phyloP scores from a whole-genome alignment of 257 asterid genomes.

The Striga asiatica region DNA sequence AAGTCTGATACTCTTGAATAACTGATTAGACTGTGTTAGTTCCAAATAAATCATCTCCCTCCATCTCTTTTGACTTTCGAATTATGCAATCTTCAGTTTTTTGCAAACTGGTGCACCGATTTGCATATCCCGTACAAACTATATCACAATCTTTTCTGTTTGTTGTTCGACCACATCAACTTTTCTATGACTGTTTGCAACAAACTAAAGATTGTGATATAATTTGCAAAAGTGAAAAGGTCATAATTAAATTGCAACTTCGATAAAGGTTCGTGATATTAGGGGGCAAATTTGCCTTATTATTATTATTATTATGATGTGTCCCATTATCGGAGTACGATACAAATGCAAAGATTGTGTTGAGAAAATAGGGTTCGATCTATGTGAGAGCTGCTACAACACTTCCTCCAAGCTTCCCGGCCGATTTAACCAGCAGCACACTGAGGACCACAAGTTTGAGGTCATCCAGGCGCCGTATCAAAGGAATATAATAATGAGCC shows the following conservation, averaged over 20 bases:
- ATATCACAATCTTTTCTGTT: too few species aligned
- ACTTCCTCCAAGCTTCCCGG: conserved; percentile 54
- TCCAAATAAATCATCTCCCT: not conserved
- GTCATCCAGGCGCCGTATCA: conserved; percentile 1
- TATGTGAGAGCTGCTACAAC: conserved; percentile 44
- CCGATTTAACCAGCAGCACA: conserved; percentile 73
- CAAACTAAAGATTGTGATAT: too few species aligned
- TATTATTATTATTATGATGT: conserved; percentile 25
- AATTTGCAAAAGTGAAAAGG: too few species aligned
- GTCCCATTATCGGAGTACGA: conserved; percentile 52
- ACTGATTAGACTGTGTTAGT: not conserved
- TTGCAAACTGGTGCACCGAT: too few species aligned
- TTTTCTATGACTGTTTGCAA: too few species aligned
- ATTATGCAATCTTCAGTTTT: too few species aligned
- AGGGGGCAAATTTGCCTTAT: too few species aligned
- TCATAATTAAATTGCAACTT: too few species aligned
- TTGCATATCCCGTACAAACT: too few species aligned
- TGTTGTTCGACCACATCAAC: too few species aligned
- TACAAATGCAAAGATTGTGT: conserved; percentile 64
- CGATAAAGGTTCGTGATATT: too few species aligned
- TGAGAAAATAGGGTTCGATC: conserved; percentile 62
- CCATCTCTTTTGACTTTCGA: not conserved
- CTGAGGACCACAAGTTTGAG: conserved; percentile 44
- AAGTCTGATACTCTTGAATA: too few species aligned
- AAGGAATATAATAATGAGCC: not conserved